Conservation (phyloP, 2,329 filamentous ascomycete genomes). For the Colletotrichum simmondsii region DNA sequence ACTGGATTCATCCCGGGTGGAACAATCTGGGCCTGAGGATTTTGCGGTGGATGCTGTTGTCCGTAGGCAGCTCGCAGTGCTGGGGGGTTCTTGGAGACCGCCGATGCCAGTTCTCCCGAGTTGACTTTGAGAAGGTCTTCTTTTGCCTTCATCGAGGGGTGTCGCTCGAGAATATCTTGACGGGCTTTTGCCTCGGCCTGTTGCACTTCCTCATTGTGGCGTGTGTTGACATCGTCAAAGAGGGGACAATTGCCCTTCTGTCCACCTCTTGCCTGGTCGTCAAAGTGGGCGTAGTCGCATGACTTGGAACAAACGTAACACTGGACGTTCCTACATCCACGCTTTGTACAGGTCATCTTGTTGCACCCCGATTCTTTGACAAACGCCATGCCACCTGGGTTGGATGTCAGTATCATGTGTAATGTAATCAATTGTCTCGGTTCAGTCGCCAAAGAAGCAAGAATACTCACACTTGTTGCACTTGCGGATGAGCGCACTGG, state of each 20-base stretch:
- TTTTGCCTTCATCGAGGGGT: constrained; percentile 69
- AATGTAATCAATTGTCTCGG: background rate
- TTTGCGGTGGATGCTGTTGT: too few relatives aligned
- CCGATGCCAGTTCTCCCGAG: constrained; percentile 59
- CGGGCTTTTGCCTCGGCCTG: constrained; percentile 69
- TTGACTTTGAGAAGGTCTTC: constrained; percentile 68
- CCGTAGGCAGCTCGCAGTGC: too few relatives aligned
- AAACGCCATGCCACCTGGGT: constrained; percentile 73
- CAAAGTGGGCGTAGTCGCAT: constrained; percentile 77
- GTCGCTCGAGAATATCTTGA: constrained; percentile 63
- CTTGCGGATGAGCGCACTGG: constrained; percentile 77
- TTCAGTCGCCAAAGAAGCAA: background rate
- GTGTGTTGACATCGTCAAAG: constrained; percentile 70
- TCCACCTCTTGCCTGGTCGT: constrained; percentile 59
- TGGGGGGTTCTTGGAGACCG: constrained; percentile 39
- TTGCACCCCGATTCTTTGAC: constrained; percentile 86
- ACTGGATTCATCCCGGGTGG: too few relatives aligned
- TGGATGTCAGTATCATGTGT: constrained; percentile 23
- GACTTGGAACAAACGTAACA: constrained; percentile 80
- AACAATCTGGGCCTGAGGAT: too few relatives aligned
- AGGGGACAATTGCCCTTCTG: constrained; percentile 71
- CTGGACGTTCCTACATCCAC: constrained; percentile 61
- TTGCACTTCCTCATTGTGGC: constrained; percentile 72
- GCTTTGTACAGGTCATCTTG: constrained; percentile 79
- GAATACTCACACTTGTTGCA: constrained; percentile 71